Percentiles rank a stretch among this genome's conserved stretches.
These are phyloP conservation scores for Paraleonurus japonicus DNA, from an alignment of 257 asterid species.

Conservation along the genomic window DNA sequence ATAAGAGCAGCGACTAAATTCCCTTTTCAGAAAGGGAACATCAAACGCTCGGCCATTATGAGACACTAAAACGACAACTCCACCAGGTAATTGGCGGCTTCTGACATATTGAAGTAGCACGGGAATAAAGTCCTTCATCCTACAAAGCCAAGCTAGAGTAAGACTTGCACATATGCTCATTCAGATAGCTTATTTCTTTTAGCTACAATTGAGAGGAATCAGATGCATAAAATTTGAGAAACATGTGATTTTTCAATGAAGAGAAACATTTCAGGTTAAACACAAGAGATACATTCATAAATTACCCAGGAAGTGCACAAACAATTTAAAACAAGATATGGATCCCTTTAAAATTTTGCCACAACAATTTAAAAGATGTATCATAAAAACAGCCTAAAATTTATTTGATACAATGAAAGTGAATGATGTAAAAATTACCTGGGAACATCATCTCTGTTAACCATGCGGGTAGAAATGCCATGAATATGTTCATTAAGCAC, in stretches of 20 bases:
- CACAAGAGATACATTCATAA: background rate
- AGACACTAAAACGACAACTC: slow-evolving; percentile 70
- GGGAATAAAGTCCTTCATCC: slow-evolving; percentile 96
- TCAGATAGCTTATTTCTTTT: background rate
- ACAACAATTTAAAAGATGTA: background rate
- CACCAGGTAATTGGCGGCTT: slow-evolving; percentile 84
- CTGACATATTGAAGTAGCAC: slow-evolving; percentile 55
- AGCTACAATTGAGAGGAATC: background rate
- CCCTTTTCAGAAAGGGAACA: slow-evolving; percentile 73
- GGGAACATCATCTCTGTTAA: slow-evolving; percentile 64
- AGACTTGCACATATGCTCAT: slow-evolving; percentile 10
- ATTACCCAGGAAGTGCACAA: background rate
- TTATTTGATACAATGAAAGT: background rate
- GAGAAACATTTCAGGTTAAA: background rate
- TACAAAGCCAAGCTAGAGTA: slow-evolving; percentile 33
- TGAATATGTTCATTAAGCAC: slow-evolving; percentile 62
- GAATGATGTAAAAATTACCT: slow-evolving; percentile 38
- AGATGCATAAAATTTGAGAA: background rate
- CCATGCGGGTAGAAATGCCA: slow-evolving; percentile 70
- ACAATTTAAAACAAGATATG: background rate
- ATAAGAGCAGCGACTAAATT: slow-evolving; percentile 61
- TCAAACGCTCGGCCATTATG: slow-evolving; percentile 80
- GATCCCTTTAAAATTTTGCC: background rate
- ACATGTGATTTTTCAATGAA: background rate
- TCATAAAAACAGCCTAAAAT: background rate